phyloP scores from a whole-genome alignment of 164 flowering plant species.

The Cinnamomum micranthum region DNA sequence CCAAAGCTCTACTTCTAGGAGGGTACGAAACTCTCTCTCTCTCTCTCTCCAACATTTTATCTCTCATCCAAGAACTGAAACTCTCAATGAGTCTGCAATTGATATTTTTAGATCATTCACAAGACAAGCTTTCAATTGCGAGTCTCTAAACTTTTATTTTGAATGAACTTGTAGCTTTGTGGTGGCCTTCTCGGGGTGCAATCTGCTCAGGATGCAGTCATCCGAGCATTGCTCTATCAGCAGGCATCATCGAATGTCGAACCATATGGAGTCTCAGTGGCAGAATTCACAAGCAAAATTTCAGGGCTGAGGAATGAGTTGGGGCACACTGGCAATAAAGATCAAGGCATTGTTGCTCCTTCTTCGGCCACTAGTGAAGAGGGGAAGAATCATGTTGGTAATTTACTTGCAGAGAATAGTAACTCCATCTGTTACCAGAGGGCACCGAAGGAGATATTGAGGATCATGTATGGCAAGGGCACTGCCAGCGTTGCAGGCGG shows the following conservation, averaged over 20 bases:
- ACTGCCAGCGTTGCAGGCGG: too few relatives aligned
- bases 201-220: conserved; percentile 83
- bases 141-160: conserved; percentile 29
- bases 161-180: conserved; percentile 39
- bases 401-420: conserved; percentile 27
- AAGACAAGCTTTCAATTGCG: too few relatives aligned
- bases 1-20: not conserved
- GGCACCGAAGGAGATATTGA: too few relatives aligned
- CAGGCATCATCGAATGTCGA: conserved; percentile 22
- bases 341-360: conserved; percentile 63
- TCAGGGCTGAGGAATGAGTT: conserved; percentile 57
- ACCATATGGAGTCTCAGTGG: conserved; percentile 34
- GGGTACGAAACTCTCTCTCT: too few relatives aligned
- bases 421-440: too few relatives aligned
- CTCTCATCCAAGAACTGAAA: too few relatives aligned
- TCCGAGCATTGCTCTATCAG: conserved; percentile 14
- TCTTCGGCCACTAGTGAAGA: not conserved
- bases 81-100: too few relatives aligned
- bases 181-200: conserved; percentile 44
- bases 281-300: conserved; percentile 37
- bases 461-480: too few relatives aligned
- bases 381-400: conserved; percentile 40
- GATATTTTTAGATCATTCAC: too few relatives aligned
- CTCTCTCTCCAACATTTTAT: too few relatives aligned
- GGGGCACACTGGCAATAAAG: conserved; percentile 49